phyloP scores from a whole-genome alignment of 2,329 filamentous ascomycete genomes.

The Rhynchosporium graminicola region DNA sequence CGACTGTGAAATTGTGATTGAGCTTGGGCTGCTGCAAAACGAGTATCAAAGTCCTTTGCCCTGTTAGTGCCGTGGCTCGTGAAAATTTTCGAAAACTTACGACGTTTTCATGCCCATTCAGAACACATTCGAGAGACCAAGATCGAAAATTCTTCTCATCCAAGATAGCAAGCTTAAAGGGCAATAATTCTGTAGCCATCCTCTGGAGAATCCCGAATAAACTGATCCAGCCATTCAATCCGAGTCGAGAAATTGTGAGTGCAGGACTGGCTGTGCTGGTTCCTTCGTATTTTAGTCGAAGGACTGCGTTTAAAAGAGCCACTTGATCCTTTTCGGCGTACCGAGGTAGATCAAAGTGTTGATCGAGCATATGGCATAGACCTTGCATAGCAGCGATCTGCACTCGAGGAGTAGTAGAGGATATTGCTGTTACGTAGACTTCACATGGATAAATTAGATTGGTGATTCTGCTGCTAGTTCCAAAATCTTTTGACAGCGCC shows the following conservation, averaged over 20 bases:
- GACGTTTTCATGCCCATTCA: slow-evolving; percentile 5
- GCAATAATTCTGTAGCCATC: neutral
- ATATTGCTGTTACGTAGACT: neutral
- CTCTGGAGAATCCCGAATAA: neutral
- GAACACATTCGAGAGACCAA: slow-evolving; percentile 10
- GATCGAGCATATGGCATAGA: slow-evolving; percentile 5
- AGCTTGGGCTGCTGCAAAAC: slow-evolving; percentile 48
- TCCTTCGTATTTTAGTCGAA: neutral
- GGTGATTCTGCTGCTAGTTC: too few relatives aligned
- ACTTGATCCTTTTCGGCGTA: neutral
- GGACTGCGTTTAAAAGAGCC: neutral
- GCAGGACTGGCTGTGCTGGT: neutral
- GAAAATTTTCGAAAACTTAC: neutral
- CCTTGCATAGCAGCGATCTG: slow-evolving; percentile 10
- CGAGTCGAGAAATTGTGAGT: neutral
- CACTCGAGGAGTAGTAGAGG: neutral
- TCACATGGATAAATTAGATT: neutral
- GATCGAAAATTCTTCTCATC: neutral
- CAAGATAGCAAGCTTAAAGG: neutral
- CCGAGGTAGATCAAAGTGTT: neutral
- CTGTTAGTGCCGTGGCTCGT: neutral
- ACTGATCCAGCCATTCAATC: neutral
- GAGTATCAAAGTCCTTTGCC: slow-evolving; percentile 62
- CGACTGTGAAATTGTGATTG: slow-evolving; percentile 44
- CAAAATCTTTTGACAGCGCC: neutral